phyloP scores from a whole-genome alignment of 179 eudicot genomes.

The Silene noctiflora region DNA sequence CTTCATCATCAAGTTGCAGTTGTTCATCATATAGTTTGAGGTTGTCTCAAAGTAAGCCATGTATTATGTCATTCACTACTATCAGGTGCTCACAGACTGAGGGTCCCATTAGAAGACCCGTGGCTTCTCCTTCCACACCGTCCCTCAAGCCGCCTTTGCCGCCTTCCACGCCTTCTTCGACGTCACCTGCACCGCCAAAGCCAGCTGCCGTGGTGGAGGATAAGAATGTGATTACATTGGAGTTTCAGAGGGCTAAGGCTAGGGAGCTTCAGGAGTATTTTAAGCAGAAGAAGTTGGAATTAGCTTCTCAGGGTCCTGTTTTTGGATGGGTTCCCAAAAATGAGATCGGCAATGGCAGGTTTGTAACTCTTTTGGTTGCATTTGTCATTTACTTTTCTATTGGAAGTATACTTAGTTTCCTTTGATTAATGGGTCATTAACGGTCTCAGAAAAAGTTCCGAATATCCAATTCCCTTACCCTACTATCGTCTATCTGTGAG shows the following conservation, averaged over 20 bases:
- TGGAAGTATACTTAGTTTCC: too few species aligned
- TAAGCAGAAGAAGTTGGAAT: slow-evolving; percentile 79
- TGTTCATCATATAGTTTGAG: slow-evolving; percentile 39
- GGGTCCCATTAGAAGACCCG: slow-evolving; percentile 89
- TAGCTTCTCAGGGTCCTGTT: slow-evolving; percentile 73
- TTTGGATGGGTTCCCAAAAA: slow-evolving; percentile 82
- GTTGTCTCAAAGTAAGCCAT: slow-evolving; percentile 28
- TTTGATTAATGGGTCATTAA: too few species aligned
- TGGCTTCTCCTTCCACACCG: slow-evolving; percentile 31
- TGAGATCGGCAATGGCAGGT: slow-evolving; percentile 96
- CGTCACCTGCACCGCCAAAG: slow-evolving; percentile 28
- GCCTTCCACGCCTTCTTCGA: background rate
- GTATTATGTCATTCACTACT: slow-evolving; percentile 34
- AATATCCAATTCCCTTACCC: too few species aligned
- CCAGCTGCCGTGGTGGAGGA: slow-evolving; percentile 25
- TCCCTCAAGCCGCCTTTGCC: slow-evolving; percentile 35
- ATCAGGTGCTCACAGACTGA: slow-evolving; percentile 73
- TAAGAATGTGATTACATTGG: slow-evolving; percentile 62
- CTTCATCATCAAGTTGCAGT: slow-evolving; percentile 33
- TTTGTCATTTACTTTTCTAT: too few species aligned
- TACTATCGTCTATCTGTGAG: too few species aligned
- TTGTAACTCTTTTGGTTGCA: background rate
- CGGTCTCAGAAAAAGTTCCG: too few species aligned
- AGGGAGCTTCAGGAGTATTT: slow-evolving; percentile 91
- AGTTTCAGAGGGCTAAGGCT: slow-evolving; percentile 93